Percentiles rank a stretch among this genome's conserved stretches.
Evolutionary conservation across 2,329 filamentous ascomycete species (phyloP).

Genomic region (Thermoascus crustaceus): DNA sequence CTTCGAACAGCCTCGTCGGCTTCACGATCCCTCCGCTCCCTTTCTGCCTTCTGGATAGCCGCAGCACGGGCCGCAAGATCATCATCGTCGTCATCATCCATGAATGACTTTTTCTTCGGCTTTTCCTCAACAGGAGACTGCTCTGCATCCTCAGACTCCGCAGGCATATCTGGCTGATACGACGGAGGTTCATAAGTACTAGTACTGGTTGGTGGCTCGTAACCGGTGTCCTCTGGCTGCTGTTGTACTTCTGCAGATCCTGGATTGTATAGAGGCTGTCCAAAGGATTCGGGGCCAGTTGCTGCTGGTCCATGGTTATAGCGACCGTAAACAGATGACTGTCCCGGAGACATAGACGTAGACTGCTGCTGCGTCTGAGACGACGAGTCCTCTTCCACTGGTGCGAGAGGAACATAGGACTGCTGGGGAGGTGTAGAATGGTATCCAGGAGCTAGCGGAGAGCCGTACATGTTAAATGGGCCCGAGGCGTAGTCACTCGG

Average conservation of each 20-base stretch:
- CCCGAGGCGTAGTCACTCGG: slow-evolving; percentile 23
- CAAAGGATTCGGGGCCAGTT: slow-evolving; percentile 11
- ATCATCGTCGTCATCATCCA: slow-evolving; percentile 74
- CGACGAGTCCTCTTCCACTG: slow-evolving; percentile 30
- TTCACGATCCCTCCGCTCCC: slow-evolving; percentile 63
- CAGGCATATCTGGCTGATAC: slow-evolving; percentile 25
- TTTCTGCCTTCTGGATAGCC: slow-evolving; percentile 50
- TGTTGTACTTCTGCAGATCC: slow-evolving; percentile 12
- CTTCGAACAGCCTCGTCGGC: slow-evolving; percentile 80
- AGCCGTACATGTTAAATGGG: slow-evolving; percentile 20
- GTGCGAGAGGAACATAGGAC: slow-evolving; percentile 31
- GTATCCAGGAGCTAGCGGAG: slow-evolving; percentile 23
- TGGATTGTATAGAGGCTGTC: slow-evolving; percentile 14
- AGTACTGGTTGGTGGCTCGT: slow-evolving; percentile 22
- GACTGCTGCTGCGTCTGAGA: slow-evolving; percentile 18
- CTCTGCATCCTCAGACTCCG: slow-evolving; percentile 41
- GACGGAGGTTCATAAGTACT: slow-evolving; percentile 31
- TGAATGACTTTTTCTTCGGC: slow-evolving; percentile 66
- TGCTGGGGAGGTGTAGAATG: slow-evolving; percentile 31
- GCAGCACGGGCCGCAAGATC: slow-evolving; percentile 51
- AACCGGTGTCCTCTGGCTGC: slow-evolving; percentile 22
- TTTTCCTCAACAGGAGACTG: slow-evolving; percentile 46
- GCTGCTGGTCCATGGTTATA: slow-evolving; percentile 16
- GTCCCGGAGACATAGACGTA: slow-evolving; percentile 11
- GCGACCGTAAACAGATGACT: slow-evolving; percentile 19